Evolutionary conservation across 257 asterid species (phyloP), one percentile per base, ranked within the genome.

Genomic region (Lavandula angustifolia): DNA sequence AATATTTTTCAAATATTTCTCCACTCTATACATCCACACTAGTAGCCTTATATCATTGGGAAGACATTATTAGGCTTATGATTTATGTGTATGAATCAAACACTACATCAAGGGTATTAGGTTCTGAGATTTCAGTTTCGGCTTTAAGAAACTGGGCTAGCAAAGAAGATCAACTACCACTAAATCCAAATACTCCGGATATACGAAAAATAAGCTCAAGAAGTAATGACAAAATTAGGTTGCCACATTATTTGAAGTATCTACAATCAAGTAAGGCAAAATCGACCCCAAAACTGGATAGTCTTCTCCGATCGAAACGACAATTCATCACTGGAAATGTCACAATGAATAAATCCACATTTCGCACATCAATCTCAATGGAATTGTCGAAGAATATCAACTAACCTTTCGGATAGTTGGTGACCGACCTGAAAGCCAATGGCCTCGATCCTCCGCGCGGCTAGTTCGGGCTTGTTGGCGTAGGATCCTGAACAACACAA

Each of bases 401-500:
- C 56, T 6, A 14, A 89, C 99, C 99, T 87, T 66, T 92, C 96
- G 5, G 92, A 81, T 3, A 89, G 84, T 57, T 90, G 99, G 73
- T 89, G 99, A 68, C 97, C 99, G 69, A 87, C 99, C 67, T 92
- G 95, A 76, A 87, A 92, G 14, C 96, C 97, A 22, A 89, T 87
- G 74, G 99, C 95, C 76, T 92, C 97, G 78, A 92, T 89, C 82
- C 99, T 76, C 6, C 95, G 95, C 13, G 97, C 97, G 44, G 99
- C 97, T 51, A 92, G 91, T 73, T 92, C 97, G 7, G 95, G 94
- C 80, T 92, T 92, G 81, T 72, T 79, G 73, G 96, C 96, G 59
- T 85, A 92, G 77, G 82, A 79, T 9, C 90, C 95, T 72, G 77
- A 77, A 82, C 96, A 84, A 69, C 87, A 92, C 27, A 88, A 75